Evolutionary conservation across 805 yeast species (phyloP).

Genomic region (Saccharomycopsis amapae): DNA sequence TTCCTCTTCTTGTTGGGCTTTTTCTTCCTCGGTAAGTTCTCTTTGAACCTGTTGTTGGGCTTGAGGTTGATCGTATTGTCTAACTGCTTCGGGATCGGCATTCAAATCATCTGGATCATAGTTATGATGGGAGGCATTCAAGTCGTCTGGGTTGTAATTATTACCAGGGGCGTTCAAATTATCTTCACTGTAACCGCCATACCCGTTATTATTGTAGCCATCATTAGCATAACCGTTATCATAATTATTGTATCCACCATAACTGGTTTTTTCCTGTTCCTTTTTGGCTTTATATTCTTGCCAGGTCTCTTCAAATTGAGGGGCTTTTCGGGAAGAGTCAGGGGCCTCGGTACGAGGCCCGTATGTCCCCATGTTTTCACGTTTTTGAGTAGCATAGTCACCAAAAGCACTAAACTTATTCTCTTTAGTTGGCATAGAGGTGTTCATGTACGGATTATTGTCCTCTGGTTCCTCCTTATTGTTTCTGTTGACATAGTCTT

Average conservation of each 20-base stretch:
- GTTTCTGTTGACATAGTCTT: background rate
- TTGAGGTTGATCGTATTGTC: conserved; percentile 5
- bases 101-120: conserved; percentile 29
- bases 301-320: conserved; percentile 16
- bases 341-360: background rate
- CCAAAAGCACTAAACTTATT: conserved; percentile 16
- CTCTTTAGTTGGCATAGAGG: background rate
- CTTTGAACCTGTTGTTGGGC: conserved; percentile 19
- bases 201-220: background rate
- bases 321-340: conserved; percentile 4
- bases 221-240: background rate
- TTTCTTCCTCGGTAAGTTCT: background rate
- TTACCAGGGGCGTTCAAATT: conserved; percentile 28
- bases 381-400: conserved; percentile 8
- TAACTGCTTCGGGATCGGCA: conserved; percentile 24
- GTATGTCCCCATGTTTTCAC: background rate
- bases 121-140: conserved; percentile 23
- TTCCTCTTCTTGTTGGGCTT: conserved; percentile 28
- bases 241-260: background rate
- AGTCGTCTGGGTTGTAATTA: conserved; percentile 28
- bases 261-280: background rate
- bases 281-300: conserved; percentile 16
- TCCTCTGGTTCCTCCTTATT: background rate
- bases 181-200: conserved; percentile 22
- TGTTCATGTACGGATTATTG: conserved; percentile 2